A percentile compares a stretch with the other conserved stretches of the same genome.
These are phyloP conservation scores for Botrytis sinoallii DNA, from an alignment of 2,329 filamentous ascomycete genomes.

Conservation along the genomic window DNA sequence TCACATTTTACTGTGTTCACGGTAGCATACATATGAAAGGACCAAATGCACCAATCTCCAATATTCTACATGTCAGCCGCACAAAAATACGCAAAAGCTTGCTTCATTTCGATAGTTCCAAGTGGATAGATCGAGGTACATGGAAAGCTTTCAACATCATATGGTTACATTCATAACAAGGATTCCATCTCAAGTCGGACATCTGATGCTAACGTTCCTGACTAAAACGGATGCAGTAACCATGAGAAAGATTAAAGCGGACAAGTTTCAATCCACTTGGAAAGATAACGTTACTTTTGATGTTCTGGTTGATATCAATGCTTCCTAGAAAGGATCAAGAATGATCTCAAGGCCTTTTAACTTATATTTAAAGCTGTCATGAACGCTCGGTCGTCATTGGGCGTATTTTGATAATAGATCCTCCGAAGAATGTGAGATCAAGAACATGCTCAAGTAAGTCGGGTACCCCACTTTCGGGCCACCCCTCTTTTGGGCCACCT, in stretches of 20 bases:
- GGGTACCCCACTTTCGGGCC: too few species aligned
- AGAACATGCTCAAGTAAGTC: neutral
- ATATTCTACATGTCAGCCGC: neutral
- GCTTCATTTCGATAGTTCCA: slow-evolving; percentile 16
- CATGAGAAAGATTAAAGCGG: neutral
- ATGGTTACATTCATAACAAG: slow-evolving; percentile 7
- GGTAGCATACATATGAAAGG: neutral
- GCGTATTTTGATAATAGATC: neutral
- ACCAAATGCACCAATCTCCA: neutral
- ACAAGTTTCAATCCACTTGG: neutral
- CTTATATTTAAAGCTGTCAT: neutral
- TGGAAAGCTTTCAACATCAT: neutral
- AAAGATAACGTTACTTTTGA: neutral
- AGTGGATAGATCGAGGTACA: neutral
- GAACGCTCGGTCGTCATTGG: neutral
- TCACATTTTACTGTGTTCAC: neutral
- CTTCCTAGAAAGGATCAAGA: neutral
- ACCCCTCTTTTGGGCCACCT: too few species aligned
- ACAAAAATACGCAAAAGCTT: slow-evolving; percentile 4
- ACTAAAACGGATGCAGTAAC: neutral
- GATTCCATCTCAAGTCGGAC: slow-evolving; percentile 11
- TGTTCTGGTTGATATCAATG: neutral
- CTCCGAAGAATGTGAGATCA: neutral
- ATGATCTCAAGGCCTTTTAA: neutral
- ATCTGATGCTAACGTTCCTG: slow-evolving; percentile 9